phyloP scores from a whole-genome alignment of 192 early-diverging fungal genomes.

The Radiomyces spectabilis region DNA sequence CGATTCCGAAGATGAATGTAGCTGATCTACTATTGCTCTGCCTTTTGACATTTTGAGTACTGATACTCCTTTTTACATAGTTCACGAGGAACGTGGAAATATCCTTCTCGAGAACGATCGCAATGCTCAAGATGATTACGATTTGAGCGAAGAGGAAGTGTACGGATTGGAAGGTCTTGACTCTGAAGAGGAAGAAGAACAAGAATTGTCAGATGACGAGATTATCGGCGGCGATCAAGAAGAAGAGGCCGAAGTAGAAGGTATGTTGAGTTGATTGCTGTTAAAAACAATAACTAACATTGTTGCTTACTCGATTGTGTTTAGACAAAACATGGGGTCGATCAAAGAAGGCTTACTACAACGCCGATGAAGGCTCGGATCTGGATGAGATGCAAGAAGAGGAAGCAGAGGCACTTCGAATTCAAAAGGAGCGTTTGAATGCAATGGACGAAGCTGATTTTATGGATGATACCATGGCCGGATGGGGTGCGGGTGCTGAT shows the following conservation, averaged over 20 bases:
- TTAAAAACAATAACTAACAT: constrained; percentile 10
- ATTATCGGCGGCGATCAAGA: too few relatives aligned
- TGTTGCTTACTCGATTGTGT: neutral
- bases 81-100: constrained; percentile 39
- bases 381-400: constrained; percentile 78
- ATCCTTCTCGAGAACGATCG: constrained; percentile 41
- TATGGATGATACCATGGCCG: constrained; percentile 56
- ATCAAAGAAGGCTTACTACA: constrained; percentile 70
- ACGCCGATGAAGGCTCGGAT: constrained; percentile 77
- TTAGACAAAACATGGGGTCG: constrained; percentile 76
- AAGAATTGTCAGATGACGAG: constrained; percentile 9
- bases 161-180: constrained; percentile 65
- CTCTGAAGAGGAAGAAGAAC: constrained; percentile 25
- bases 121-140: constrained; percentile 7
- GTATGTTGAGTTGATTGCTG: neutral
- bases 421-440: constrained; percentile 74
- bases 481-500: constrained; percentile 33
- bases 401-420: constrained; percentile 78
- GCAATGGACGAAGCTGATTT: constrained; percentile 85
- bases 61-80: constrained; percentile 8
- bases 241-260: constrained; percentile 20
- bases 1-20: constrained; percentile 73
- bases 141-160: constrained; percentile 66
- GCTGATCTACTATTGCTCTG: neutral
- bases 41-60: neutral